Evolutionary conservation across 2,329 filamentous ascomycete species (phyloP).

Genomic region (Pseudocercospora vitis): DNA sequence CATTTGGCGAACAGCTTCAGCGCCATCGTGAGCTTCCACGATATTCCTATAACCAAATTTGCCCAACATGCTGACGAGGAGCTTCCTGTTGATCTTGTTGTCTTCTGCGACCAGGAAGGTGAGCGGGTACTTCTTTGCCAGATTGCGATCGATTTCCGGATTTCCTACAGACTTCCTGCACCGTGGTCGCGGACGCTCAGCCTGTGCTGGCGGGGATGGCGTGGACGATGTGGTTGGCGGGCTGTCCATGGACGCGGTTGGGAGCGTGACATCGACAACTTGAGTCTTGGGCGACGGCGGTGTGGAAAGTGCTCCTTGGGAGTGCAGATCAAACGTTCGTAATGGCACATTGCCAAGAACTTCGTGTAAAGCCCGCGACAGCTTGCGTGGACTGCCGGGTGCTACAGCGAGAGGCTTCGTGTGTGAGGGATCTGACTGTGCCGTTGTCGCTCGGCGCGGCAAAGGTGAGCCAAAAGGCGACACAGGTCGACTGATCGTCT

Average conservation of each 20-base stretch:
- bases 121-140: slow-evolving; percentile 61
- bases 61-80: slow-evolving; percentile 65
- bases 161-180: slow-evolving; percentile 30
- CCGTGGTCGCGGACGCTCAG: slow-evolving; percentile 10
- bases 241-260: not conserved
- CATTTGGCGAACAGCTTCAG: slow-evolving; percentile 65
- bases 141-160: slow-evolving; percentile 52
- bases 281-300: slow-evolving; percentile 25
- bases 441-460: slow-evolving; percentile 32
- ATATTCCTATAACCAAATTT: slow-evolving; percentile 66
- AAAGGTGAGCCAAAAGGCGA: slow-evolving; percentile 52
- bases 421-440: slow-evolving; percentile 14
- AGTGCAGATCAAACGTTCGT: not conserved
- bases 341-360: slow-evolving; percentile 18
- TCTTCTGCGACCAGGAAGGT: slow-evolving; percentile 71
- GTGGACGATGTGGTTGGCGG: slow-evolving; percentile 12
- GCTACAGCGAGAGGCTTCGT: slow-evolving; percentile 19
- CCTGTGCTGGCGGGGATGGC: slow-evolving; percentile 17
- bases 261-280: slow-evolving; percentile 10
- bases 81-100: slow-evolving; percentile 69
- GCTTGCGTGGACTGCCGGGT: slow-evolving; percentile 28
- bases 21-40: slow-evolving; percentile 66
- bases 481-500: slow-evolving; percentile 50
- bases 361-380: slow-evolving; percentile 30
- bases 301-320: slow-evolving; percentile 11